phyloP scores from a whole-genome alignment of 202 grass and related monocot genomes.

The Bolboschoenoplectus hybrid region DNA sequence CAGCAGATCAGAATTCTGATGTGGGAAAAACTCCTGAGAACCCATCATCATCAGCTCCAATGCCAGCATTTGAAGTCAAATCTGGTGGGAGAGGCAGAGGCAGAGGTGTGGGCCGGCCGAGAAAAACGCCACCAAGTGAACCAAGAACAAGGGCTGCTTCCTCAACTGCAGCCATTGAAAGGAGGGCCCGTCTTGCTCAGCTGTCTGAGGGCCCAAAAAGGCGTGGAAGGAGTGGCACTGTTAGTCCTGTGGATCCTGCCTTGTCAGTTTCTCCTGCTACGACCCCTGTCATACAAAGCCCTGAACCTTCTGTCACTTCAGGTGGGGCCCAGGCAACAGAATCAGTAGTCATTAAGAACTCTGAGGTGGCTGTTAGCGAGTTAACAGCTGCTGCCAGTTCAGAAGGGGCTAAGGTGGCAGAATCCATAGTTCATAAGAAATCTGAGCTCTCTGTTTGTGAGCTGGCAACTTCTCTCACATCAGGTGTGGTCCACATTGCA shows the following conservation, averaged over 20 bases:
- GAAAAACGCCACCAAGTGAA: slow-evolving; percentile 49
- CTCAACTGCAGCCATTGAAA: slow-evolving; percentile 69
- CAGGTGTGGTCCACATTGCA: neutral
- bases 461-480: neutral
- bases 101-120: slow-evolving; percentile 44
- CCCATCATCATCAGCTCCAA: slow-evolving; percentile 44
- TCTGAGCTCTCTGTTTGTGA: slow-evolving; percentile 24
- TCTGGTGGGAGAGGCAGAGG: slow-evolving; percentile 37
- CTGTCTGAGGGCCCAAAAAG: slow-evolving; percentile 56
- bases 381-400: neutral
- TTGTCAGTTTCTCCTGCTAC: slow-evolving; percentile 2
- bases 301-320: slow-evolving; percentile 28
- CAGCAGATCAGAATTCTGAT: slow-evolving; percentile 17
- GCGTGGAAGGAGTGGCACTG: slow-evolving; percentile 32
- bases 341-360: neutral
- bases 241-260: slow-evolving; percentile 17
- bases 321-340: slow-evolving; percentile 29
- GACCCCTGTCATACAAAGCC: slow-evolving; percentile 25
- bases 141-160: slow-evolving; percentile 56
- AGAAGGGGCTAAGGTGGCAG: neutral
- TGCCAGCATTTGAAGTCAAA: slow-evolving; percentile 4
- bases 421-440: slow-evolving; percentile 1
- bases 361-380: neutral
- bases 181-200: slow-evolving; percentile 70
- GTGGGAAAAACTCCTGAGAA: slow-evolving; percentile 22